Percentiles rank a stretch among this genome's conserved stretches.
These are phyloP conservation scores for Amphicarpaea edgeworthii DNA, from an alignment of 306 rosid genomes.

Conservation along the genomic window DNA sequence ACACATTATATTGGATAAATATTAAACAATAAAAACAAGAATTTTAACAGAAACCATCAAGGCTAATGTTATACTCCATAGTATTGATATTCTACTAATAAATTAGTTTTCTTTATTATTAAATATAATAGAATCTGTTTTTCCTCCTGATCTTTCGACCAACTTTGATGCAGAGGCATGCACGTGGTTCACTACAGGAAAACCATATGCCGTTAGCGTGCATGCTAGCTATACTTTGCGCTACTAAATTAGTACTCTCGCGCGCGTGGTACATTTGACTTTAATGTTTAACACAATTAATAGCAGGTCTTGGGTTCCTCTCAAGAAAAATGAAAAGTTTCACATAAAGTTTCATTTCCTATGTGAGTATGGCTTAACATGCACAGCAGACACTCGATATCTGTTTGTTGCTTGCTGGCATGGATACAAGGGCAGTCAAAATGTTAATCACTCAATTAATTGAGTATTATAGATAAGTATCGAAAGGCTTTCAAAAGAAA, in stretches of 20 bases:
- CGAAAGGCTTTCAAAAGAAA: not conserved
- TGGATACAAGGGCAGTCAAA: conserved; percentile 27
- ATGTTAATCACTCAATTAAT: conserved; percentile 17
- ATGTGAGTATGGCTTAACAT: no score
- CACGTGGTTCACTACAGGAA: conserved; percentile 62
- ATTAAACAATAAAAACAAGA: no score
- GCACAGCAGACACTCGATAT: conserved; percentile 13
- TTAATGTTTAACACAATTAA: not conserved
- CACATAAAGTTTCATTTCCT: no score
- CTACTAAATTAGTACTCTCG: not conserved
- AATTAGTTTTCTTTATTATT: not conserved
- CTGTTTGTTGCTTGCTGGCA: conserved; percentile 36
- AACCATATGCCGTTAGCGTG: conserved; percentile 55
- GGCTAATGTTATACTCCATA: no score
- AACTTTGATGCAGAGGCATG: conserved; percentile 60
- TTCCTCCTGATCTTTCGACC: not conserved
- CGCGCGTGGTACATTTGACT: conserved; percentile 19
- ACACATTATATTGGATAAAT: no score
- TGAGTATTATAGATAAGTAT: not conserved
- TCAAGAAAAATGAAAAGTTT: conserved; percentile 29
- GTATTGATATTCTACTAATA: no score
- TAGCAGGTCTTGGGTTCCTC: not conserved
- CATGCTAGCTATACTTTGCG: conserved; percentile 42
- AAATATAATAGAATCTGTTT: not conserved
- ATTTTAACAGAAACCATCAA: no score